phyloP scores from a whole-genome alignment of 2,329 filamentous ascomycete genomes.

The Botrytis squamosa region DNA sequence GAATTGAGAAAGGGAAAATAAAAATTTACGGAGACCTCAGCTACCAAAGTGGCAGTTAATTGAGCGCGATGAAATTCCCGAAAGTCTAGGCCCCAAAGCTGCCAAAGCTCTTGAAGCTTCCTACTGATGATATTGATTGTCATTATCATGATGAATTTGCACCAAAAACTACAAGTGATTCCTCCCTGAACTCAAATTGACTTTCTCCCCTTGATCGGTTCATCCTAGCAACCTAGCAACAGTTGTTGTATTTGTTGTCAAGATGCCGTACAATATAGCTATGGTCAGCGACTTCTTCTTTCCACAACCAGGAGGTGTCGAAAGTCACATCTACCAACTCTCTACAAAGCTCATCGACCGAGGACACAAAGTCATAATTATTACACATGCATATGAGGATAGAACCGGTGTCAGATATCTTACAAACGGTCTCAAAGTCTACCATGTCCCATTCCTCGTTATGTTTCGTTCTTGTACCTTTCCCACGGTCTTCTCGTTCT shows the following conservation, averaged over 20 bases:
- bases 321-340: slow-evolving; percentile 98
- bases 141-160: not conserved
- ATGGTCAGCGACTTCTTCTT: slow-evolving; percentile 99
- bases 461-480: slow-evolving; percentile 93
- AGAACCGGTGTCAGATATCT: slow-evolving; percentile 91
- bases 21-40: slow-evolving; percentile 22
- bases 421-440: slow-evolving; percentile 97
- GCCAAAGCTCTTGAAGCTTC: not conserved
- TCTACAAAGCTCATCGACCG: slow-evolving; percentile 95
- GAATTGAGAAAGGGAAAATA: slow-evolving; percentile 15
- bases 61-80: not conserved
- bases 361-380: slow-evolving; percentile 96
- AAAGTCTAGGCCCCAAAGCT: not conserved
- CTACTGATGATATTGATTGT: not conserved
- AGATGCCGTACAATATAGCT: slow-evolving; percentile 61
- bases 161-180: not conserved
- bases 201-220: not conserved
- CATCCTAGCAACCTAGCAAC: not conserved
- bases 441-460: slow-evolving; percentile 93
- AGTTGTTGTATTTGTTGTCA: slow-evolving; percentile 14
- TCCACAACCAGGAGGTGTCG: slow-evolving; percentile 91
- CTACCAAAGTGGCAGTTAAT: slow-evolving; percentile 7
- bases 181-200: not conserved
- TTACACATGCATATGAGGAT: slow-evolving; percentile 91
- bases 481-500: slow-evolving; percentile 97